Conservation (phyloP, 2,329 filamentous ascomycete species). For the Chlorencoelia australis region DNA sequence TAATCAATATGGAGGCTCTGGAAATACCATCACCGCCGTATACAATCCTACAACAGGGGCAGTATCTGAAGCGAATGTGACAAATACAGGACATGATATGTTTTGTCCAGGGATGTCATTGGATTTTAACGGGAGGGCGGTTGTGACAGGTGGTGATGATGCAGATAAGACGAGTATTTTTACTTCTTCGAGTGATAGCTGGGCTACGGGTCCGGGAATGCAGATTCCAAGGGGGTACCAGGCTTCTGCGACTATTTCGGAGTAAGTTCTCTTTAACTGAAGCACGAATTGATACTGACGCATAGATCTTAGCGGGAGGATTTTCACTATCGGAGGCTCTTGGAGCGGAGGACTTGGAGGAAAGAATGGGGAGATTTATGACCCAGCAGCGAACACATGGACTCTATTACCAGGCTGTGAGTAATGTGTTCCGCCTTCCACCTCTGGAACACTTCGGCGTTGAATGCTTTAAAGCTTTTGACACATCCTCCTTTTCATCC, state of each 20-base stretch:
- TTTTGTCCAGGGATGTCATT: conserved; percentile 16
- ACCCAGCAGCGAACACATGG: conserved; percentile 37
- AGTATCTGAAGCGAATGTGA: conserved; percentile 22
- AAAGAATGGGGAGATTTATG: conserved; percentile 48
- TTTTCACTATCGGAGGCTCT: conserved; percentile 48
- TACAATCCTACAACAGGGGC: conserved; percentile 23
- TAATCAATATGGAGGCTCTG: conserved; percentile 9
- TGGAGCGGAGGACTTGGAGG: conserved; percentile 39
- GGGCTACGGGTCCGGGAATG: conserved; percentile 3
- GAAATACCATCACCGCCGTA: conserved; percentile 26
- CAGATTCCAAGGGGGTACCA: conserved; percentile 6
- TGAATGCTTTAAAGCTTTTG: too few species aligned
- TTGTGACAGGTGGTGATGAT: conserved; percentile 11
- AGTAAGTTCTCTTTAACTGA: too few species aligned
- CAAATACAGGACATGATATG: conserved; percentile 15
- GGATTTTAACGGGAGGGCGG: conserved; percentile 6
- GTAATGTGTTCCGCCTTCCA: too few species aligned
- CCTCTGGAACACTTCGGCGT: too few species aligned
- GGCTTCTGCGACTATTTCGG: conserved; percentile 2
- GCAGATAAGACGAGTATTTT: conserved; percentile 11
- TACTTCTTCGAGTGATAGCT: conserved; percentile 18
- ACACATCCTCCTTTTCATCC: too few species aligned
- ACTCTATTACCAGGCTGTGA: conserved; percentile 32
- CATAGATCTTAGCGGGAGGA: too few species aligned
- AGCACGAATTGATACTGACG: too few species aligned